A percentile compares a stretch with the other conserved stretches of the same genome.
phyloP scores from a whole-genome alignment of 164 flowering plant genomes.

The Litsea cubeba region DNA sequence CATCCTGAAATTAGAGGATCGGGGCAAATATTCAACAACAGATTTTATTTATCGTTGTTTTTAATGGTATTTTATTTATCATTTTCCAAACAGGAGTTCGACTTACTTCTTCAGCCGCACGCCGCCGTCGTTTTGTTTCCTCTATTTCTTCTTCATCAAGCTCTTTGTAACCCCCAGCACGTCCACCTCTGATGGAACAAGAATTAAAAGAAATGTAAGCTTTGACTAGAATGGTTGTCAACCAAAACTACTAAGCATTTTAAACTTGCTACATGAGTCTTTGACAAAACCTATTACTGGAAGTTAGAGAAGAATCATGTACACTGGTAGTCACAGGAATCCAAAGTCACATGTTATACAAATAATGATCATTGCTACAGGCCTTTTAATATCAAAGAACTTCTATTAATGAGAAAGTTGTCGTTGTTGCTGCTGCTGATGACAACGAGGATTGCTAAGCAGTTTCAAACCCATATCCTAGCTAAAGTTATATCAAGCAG shows the following conservation, averaged over 20 bases:
- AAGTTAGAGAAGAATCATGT: neutral
- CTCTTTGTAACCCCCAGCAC: conserved; percentile 98
- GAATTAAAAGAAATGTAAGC: neutral
- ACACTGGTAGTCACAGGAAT: neutral
- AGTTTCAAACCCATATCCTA: too few relatives aligned
- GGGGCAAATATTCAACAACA: conserved; percentile 2
- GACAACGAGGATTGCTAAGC: too few relatives aligned
- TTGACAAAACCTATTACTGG: neutral
- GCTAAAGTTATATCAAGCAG: too few relatives aligned
- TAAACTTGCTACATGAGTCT: neutral
- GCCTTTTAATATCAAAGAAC: too few relatives aligned
- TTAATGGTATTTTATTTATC: neutral
- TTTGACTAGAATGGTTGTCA: neutral
- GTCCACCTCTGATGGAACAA: conserved; percentile 67
- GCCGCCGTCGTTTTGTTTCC: conserved; percentile 79
- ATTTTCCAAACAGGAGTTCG: neutral
- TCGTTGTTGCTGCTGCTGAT: too few relatives aligned
- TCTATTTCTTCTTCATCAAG: conserved; percentile 97
- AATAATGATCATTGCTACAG: too few relatives aligned
- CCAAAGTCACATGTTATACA: neutral
- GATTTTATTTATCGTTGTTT: neutral
- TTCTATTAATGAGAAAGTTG: too few relatives aligned
- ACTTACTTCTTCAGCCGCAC: conserved; percentile 87
- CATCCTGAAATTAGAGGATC: conserved; percentile 56
- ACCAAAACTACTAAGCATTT: neutral